phyloP scores from a whole-genome alignment of 108 stramenopile genomes.

The Pseudonitzschia multiseries region DNA sequence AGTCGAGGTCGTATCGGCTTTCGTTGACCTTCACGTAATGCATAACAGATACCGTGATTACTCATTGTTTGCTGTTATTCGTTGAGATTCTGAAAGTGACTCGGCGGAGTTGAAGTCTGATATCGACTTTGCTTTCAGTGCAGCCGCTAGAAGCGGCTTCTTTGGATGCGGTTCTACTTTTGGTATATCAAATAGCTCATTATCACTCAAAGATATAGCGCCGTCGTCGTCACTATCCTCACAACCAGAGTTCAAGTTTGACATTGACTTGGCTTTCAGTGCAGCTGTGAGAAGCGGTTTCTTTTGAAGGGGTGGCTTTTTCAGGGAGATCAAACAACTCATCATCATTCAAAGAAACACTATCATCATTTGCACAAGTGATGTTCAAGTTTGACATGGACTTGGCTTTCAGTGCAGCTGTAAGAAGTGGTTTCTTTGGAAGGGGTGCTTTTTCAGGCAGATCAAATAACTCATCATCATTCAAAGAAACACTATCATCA shows the following conservation, averaged over 20 bases:
- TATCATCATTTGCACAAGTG: neutral
- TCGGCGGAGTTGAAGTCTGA: neutral
- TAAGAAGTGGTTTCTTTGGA: neutral
- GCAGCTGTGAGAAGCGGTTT: neutral
- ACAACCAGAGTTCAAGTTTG: neutral
- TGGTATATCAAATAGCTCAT: neutral
- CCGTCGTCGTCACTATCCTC: neutral
- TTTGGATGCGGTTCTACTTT: neutral
- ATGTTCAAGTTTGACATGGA: neutral
- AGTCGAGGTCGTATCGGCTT: no score
- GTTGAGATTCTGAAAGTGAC: no score
- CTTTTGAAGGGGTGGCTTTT: neutral
- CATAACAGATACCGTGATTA: no score
- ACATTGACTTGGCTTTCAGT: neutral
- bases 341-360: neutral
- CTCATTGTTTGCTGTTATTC: no score
- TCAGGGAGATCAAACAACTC: neutral
- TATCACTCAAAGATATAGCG: neutral
- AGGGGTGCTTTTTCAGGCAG: neutral
- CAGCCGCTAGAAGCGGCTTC: neutral
- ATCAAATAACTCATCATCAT: constrained; percentile 3
- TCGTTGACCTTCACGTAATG: no score
- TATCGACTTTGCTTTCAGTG: neutral
- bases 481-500: neutral
- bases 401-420: neutral